These are phyloP conservation scores for Chenopodium formosanum DNA, from an alignment of 148 eudicot species.

Conservation along the genomic window DNA sequence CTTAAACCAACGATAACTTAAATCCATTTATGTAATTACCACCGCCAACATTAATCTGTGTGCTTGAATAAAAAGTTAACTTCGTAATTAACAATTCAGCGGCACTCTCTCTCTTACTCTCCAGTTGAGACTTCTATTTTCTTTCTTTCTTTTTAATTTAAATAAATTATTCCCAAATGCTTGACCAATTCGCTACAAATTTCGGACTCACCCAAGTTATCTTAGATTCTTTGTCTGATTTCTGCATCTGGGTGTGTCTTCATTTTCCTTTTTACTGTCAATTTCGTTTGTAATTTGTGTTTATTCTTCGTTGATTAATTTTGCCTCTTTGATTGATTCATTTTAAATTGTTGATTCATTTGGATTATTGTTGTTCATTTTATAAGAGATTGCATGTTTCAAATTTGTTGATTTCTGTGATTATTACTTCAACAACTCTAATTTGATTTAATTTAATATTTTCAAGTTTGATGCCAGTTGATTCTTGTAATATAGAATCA, in stretches of 20 bases:
- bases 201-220: slow-evolving; percentile 13
- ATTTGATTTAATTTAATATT: too few relatives aligned
- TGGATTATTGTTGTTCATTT: too few relatives aligned
- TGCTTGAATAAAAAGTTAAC: background rate
- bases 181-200: background rate
- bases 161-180: background rate
- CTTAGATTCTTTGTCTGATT: background rate
- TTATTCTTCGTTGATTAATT: background rate
- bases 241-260: slow-evolving; percentile 30
- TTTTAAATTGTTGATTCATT: too few relatives aligned
- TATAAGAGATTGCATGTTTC: too few relatives aligned
- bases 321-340: background rate
- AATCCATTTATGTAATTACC: background rate
- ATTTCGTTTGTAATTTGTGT: background rate
- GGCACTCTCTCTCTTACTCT: slow-evolving; percentile 9
- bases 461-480: too few relatives aligned
- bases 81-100: slow-evolving; percentile 3
- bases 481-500: too few relatives aligned
- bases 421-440: too few relatives aligned
- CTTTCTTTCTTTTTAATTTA: background rate
- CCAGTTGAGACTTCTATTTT: background rate
- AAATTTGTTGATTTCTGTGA: too few relatives aligned
- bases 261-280: background rate
- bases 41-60: slow-evolving; percentile 21
- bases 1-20: background rate